These are phyloP conservation scores for Arabidopsis suecica DNA, from an alignment of 345 rosid species.

Conservation along the genomic window DNA sequence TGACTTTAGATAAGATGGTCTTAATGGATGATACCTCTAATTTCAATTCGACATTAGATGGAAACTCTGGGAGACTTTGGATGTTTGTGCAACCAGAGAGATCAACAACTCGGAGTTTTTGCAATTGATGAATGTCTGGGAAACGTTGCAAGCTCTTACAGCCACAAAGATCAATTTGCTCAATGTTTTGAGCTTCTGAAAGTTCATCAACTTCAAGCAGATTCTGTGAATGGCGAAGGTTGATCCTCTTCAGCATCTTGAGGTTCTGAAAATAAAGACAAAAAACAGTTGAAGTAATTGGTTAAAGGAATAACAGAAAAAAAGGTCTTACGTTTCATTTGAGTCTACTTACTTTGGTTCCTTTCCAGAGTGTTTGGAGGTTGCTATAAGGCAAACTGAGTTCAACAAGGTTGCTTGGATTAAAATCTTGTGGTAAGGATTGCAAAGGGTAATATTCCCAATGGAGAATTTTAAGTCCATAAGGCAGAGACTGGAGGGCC, in stretches of 20 bases:
- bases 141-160: slow-evolving; percentile 26
- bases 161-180: slow-evolving; percentile 18
- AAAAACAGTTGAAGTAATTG: background rate
- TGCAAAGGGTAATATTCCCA: slow-evolving; percentile 40
- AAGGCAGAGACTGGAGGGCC: slow-evolving; percentile 8
- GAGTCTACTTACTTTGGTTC: slow-evolving; percentile 28
- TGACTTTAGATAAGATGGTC: background rate
- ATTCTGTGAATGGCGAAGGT: slow-evolving; percentile 16
- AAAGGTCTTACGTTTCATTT: background rate
- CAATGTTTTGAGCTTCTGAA: slow-evolving; percentile 31
- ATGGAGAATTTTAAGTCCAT: slow-evolving; percentile 20
- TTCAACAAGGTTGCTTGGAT: slow-evolving; percentile 31
- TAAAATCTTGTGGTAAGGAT: slow-evolving; percentile 38
- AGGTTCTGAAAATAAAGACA: slow-evolving; percentile 13
- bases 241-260: slow-evolving; percentile 33
- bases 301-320: background rate
- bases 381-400: slow-evolving; percentile 29
- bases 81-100: slow-evolving; percentile 5
- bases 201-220: slow-evolving; percentile 19
- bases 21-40: background rate
- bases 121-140: slow-evolving; percentile 6
- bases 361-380: slow-evolving; percentile 39
- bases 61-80: slow-evolving; percentile 3
- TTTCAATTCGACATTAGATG: slow-evolving; percentile 4
- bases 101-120: slow-evolving; percentile 24